Conservation (phyloP, 352 stramenopile genomes). For the Phytophthora cryptogea region DNA sequence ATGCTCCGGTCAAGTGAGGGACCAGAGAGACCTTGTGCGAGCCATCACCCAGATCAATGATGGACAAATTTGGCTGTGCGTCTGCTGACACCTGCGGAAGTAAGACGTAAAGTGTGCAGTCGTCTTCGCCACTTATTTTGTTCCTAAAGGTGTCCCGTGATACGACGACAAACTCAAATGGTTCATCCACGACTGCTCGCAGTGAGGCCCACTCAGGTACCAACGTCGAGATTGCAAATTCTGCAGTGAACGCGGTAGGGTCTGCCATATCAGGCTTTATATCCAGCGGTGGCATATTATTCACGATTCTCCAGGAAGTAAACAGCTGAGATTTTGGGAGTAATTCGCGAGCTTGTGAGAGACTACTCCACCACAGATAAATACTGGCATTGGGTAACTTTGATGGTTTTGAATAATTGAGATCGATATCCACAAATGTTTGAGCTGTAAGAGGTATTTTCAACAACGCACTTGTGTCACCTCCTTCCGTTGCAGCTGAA, state of each 20-base stretch:
- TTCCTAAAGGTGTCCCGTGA: slow-evolving; percentile 52
- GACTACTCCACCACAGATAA: slow-evolving; percentile 57
- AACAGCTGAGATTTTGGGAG: slow-evolving; percentile 51
- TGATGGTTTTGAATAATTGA: slow-evolving; percentile 57
- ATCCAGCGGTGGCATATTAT: slow-evolving; percentile 55
- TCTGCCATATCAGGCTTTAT: slow-evolving; percentile 37
- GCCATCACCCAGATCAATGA: slow-evolving; percentile 44
- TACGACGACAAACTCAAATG: slow-evolving; percentile 42
- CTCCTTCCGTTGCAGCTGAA: slow-evolving; percentile 13
- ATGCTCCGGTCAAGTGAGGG: slow-evolving; percentile 39
- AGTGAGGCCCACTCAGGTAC: slow-evolving; percentile 2
- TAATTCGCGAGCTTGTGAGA: slow-evolving; percentile 47
- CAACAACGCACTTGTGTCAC: slow-evolving; percentile 10
- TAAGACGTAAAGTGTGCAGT: slow-evolving; percentile 41
- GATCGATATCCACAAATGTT: slow-evolving; percentile 45
- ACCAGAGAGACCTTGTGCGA: slow-evolving; percentile 47
- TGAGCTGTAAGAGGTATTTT: slow-evolving; percentile 36
- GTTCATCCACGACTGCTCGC: slow-evolving; percentile 17
- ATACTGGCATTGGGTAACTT: slow-evolving; percentile 38
- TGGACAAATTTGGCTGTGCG: slow-evolving; percentile 19
- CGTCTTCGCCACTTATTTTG: slow-evolving; percentile 34
- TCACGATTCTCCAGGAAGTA: slow-evolving; percentile 58
- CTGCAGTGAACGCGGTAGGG: slow-evolving; percentile 45
- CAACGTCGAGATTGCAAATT: slow-evolving; percentile 21
- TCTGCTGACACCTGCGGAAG: slow-evolving; percentile 38